Conservation (phyloP, 78 protist species). For the Pelomyxa schiedti region DNA sequence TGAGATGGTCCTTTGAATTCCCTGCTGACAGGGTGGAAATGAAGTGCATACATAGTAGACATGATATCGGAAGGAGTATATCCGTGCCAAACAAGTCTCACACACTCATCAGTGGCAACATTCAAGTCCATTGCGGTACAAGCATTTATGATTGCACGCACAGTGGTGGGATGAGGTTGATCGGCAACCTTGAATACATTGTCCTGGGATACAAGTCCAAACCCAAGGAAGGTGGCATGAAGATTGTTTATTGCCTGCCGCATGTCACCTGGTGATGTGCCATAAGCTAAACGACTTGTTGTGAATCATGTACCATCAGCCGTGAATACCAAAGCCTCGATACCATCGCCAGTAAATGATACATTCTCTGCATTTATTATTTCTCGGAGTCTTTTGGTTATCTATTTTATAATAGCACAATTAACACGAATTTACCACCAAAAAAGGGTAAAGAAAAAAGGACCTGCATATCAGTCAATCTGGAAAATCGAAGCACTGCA, state of each 20-base stretch:
- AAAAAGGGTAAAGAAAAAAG: too few relatives aligned
- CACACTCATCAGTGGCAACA: background rate
- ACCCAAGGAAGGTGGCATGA: background rate
- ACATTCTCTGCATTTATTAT: background rate
- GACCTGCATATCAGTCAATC: constrained; percentile 35
- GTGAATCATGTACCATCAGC: too few relatives aligned
- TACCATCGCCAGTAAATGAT: background rate
- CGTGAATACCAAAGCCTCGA: background rate
- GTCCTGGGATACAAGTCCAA: background rate
- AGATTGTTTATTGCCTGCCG: background rate
- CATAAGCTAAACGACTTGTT: too few relatives aligned
- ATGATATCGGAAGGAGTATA: background rate
- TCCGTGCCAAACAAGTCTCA: background rate
- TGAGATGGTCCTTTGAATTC: too few relatives aligned
- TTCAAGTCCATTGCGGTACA: background rate
- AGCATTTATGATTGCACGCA: background rate
- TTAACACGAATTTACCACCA: too few relatives aligned
- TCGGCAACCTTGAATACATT: background rate
- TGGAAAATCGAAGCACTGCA: constrained; percentile 93
- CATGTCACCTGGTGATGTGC: too few relatives aligned
- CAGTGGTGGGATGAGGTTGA: background rate
- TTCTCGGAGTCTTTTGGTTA: background rate
- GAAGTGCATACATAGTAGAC: background rate
- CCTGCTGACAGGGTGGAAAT: background rate
- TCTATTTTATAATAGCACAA: too few relatives aligned